Evolutionary conservation across 768 basidiomycete genomes (phyloP).

Genomic region (Tylopilus rubrobrunneus): DNA sequence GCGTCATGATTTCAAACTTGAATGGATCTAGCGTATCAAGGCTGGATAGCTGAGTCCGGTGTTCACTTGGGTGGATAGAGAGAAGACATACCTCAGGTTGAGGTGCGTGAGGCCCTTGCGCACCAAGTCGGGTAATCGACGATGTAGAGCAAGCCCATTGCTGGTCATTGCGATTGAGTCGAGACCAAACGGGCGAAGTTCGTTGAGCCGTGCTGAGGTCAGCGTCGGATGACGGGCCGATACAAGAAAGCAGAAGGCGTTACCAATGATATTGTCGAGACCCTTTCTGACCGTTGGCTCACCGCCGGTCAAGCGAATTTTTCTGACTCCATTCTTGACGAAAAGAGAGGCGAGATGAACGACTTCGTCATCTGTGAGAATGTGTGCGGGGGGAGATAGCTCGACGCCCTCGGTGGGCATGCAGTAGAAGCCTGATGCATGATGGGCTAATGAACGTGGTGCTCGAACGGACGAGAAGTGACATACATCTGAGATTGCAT

Average conservation of each 20-base stretch:
- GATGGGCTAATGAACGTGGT: neutral
- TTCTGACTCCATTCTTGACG: constrained; percentile 77
- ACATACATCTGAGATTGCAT: constrained; percentile 81
- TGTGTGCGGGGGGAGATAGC: constrained; percentile 62
- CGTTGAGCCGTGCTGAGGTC: constrained; percentile 53
- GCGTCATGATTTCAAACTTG: constrained; percentile 86
- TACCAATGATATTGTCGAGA: constrained; percentile 65
- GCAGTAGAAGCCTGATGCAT: constrained; percentile 74
- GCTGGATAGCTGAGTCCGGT: constrained; percentile 34
- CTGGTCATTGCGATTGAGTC: constrained; percentile 81
- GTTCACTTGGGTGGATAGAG: neutral
- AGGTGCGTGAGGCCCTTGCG: constrained; percentile 75
- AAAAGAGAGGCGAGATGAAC: constrained; percentile 72
- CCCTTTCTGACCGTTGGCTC: constrained; percentile 84
- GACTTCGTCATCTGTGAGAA: constrained; percentile 75
- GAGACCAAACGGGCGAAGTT: constrained; percentile 57
- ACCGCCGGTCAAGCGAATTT: constrained; percentile 85
- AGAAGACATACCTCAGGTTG: constrained; percentile 50
- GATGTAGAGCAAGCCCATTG: constrained; percentile 75
- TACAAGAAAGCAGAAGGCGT: constrained; percentile 12
- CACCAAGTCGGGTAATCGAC: constrained; percentile 65
- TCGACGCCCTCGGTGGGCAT: constrained; percentile 83
- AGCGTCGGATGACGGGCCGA: constrained; percentile 4
- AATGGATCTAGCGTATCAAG: constrained; percentile 82
- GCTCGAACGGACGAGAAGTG: neutral